Conservation (phyloP, 2,329 filamentous ascomycete species). For the Sporothrix euskadiensis region DNA sequence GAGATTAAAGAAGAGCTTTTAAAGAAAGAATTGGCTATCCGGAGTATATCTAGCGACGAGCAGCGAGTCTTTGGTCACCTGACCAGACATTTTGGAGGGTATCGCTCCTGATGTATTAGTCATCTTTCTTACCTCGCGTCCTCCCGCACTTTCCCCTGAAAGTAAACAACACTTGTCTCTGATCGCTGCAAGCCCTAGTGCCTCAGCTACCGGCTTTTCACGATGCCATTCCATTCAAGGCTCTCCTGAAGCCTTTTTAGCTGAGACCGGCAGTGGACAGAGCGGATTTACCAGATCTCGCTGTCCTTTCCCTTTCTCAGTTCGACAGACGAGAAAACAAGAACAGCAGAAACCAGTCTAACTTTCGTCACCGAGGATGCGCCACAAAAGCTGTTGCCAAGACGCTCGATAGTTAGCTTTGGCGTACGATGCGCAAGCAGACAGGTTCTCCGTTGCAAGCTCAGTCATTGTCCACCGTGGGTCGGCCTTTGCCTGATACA, state of each 20-base stretch:
- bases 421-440: not conserved
- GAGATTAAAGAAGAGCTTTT: not conserved
- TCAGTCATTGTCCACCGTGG: not conserved
- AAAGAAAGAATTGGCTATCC: no score
- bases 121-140: not conserved
- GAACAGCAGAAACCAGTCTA: not conserved
- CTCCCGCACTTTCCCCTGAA: not conserved
- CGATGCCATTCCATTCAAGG: not conserved
- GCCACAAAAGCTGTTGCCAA: not conserved
- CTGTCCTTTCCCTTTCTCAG: not conserved
- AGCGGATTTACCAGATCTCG: not conserved
- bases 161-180: slow-evolving; percentile 6
- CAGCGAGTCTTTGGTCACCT: no score
- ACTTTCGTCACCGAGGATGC: not conserved
- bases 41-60: no score
- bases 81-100: no score
- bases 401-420: not conserved
- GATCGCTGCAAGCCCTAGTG: not conserved
- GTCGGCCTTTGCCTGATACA: not conserved
- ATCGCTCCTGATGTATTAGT: not conserved
- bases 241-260: not conserved
- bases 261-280: not conserved
- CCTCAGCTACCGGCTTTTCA: slow-evolving; percentile 5
- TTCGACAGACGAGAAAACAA: no score
- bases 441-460: not conserved